Evolutionary conservation across 805 yeast genomes (phyloP).

Genomic region (Saturnispora dispora): DNA sequence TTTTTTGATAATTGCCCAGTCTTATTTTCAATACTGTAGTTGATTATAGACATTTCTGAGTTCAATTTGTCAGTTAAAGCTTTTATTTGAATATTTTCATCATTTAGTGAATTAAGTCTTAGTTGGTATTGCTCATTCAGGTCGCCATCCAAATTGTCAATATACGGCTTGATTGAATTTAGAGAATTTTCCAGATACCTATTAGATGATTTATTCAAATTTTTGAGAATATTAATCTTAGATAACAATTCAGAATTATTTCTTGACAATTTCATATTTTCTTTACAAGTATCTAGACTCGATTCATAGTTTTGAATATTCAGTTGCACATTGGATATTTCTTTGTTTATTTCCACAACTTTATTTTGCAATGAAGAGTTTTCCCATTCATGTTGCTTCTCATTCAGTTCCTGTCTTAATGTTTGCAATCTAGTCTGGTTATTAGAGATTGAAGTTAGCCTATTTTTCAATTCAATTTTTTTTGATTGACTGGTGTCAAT

Average conservation of each 20-base stretch:
- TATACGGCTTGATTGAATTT: conserved; percentile 3
- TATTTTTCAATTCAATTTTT: conserved; percentile 29
- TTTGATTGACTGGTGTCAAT: conserved; percentile 28
- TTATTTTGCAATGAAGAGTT: conserved; percentile 23
- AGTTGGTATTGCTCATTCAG: conserved; percentile 2
- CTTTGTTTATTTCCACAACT: conserved; percentile 24
- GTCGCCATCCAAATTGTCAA: conserved; percentile 11
- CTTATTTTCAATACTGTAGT: conserved; percentile 3
- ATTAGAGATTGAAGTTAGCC: conserved; percentile 30
- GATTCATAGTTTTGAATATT: conserved; percentile 31
- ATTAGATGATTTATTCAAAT: conserved; percentile 11
- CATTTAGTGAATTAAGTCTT: conserved; percentile 5
- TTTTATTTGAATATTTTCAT: conserved; percentile 9
- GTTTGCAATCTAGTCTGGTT: conserved; percentile 40
- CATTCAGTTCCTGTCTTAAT: conserved; percentile 35
- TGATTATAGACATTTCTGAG: conserved; percentile 7
- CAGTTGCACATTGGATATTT: conserved; percentile 32
- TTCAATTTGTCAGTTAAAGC: conserved; percentile 11
- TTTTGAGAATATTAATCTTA: conserved; percentile 30
- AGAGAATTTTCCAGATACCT: conserved; percentile 14
- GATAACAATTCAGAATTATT: conserved; percentile 53
- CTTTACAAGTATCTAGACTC: conserved; percentile 44
- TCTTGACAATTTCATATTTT: conserved; percentile 41
- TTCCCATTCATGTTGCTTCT: conserved; percentile 29
- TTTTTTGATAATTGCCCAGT: neutral